Evolutionary conservation across 1,139 yeast genomes (phyloP).

Genomic region (Kurtzmaniella natalensis): DNA sequence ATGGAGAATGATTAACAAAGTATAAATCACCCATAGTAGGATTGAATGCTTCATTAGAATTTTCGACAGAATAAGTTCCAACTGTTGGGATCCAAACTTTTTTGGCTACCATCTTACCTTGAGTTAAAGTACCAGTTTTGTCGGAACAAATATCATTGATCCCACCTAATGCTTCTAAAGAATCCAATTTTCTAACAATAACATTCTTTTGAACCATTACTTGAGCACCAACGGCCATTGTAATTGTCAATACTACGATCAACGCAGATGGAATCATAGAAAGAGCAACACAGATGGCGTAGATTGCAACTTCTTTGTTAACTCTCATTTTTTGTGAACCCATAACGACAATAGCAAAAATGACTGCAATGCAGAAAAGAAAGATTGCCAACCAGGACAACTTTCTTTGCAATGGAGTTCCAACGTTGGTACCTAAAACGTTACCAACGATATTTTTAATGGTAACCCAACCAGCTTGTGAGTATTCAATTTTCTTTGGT

Average conservation of each 20-base stretch:
- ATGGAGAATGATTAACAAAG: constrained; percentile 20
- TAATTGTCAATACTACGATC: constrained; percentile 51
- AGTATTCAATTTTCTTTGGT: constrained; percentile 42
- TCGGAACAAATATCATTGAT: constrained; percentile 50
- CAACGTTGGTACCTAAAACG: constrained; percentile 31
- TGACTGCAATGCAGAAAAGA: constrained; percentile 34
- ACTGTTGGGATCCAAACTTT: constrained; percentile 36
- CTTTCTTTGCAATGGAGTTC: constrained; percentile 46
- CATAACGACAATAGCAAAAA: constrained; percentile 39
- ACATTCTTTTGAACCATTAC: constrained; percentile 44
- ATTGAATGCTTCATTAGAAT: constrained; percentile 38
- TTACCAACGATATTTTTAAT: constrained; percentile 37
- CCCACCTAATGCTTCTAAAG: constrained; percentile 48
- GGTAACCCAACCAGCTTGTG: constrained; percentile 42
- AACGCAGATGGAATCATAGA: constrained; percentile 55
- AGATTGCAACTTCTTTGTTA: constrained; percentile 41
- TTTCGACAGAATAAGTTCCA: constrained; percentile 28
- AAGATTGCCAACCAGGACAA: constrained; percentile 40
- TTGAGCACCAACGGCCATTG: constrained; percentile 46
- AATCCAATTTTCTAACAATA: constrained; percentile 41
- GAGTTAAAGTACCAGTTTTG: constrained; percentile 52
- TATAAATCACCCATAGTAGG: constrained; percentile 30
- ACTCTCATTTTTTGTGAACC: constrained; percentile 30
- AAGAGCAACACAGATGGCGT: constrained; percentile 41
- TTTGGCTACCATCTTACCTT: constrained; percentile 46